These are phyloP conservation scores for Tylopilus subfusipes DNA, from an alignment of 768 basidiomycete genomes.

Conservation along the genomic window DNA sequence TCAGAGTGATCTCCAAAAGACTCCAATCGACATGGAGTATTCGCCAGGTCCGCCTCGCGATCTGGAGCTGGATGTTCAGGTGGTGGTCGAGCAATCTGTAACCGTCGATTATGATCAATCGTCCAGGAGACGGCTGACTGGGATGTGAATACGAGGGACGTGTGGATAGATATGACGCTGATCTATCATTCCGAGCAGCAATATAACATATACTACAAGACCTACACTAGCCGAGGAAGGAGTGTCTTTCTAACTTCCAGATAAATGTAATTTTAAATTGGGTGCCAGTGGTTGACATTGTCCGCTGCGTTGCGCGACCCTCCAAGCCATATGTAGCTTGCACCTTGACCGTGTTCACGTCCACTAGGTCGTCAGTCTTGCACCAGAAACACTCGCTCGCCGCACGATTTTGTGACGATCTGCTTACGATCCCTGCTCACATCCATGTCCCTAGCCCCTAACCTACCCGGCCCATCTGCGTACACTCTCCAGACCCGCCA, in stretches of 20 bases:
- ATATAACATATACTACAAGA: neutral
- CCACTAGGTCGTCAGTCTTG: neutral
- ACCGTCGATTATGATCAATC: conserved; percentile 26
- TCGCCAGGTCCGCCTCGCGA: conserved; percentile 13
- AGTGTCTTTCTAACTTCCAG: neutral
- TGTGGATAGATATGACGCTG: conserved; percentile 6
- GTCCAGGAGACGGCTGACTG: conserved; percentile 16
- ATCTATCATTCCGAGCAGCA: conserved; percentile 4
- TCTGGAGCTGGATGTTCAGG: conserved; percentile 30
- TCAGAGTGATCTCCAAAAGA: conserved; percentile 24
- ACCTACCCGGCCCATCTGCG: neutral
- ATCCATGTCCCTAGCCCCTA: conserved; percentile 12
- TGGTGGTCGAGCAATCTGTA: conserved; percentile 29
- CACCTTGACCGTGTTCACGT: neutral
- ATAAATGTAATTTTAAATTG: conserved; percentile 13
- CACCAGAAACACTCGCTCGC: neutral
- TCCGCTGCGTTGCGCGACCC: neutral
- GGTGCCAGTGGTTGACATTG: neutral
- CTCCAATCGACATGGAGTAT: conserved; percentile 25
- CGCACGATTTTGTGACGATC: neutral
- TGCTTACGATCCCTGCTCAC: neutral
- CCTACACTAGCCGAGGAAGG: neutral
- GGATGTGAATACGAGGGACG: neutral
- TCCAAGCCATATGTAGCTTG: neutral
- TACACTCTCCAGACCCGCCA: neutral